Base-by-base conservation (phyloP, 2,329 filamentous ascomycete genomes). In the Ascochyta clinopodiicola region DNA sequence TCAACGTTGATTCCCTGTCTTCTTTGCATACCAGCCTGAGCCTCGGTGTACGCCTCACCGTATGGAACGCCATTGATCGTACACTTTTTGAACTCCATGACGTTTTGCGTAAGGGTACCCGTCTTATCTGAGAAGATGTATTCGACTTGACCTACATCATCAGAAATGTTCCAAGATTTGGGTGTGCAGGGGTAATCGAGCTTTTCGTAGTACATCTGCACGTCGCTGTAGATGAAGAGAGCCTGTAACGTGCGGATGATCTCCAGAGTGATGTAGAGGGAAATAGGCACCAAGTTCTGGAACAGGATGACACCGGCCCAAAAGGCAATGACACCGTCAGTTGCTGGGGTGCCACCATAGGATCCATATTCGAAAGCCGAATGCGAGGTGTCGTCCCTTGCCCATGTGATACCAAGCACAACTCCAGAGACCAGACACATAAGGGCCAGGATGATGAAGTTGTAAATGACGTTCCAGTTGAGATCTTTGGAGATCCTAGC, bases 31-130 rank as follows among this genome's bases (percentile, higher is more conserved):
- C 95, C 95, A 46, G 94, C 91, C 75, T 96, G 91, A 0, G 95
- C 95, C 76, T 99, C 95, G 0, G 96, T 99, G 70, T 97, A 99
- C 0, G 95, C 95, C 78, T 99, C 95, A 59, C 96, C 95, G 65
- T 99, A 99, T 0, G 93, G 88, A 57, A 95, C 86, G n/a, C 94
- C 94, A 69, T 98, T 98, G 77, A 99, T 88, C 0, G 93, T 96
- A 51, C 90, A 92, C 77, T 99, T 99, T 77, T 98, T 99, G 85
- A 98, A 99, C 75, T 99, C 96, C 95, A 96, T 96, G 48, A 96
- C 90, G 73, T 96, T 96, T 69, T 96, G 91, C 0, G 91, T 96
- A 61, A 96, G 79, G 2, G 91, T 96, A 55, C 91, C 91, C 0
- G 91, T 96, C 78, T 96, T 96, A 81, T 96, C 91, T 0, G 91